Conservation (phyloP, 164 flowering plant species). For the Platanus orientalis region DNA sequence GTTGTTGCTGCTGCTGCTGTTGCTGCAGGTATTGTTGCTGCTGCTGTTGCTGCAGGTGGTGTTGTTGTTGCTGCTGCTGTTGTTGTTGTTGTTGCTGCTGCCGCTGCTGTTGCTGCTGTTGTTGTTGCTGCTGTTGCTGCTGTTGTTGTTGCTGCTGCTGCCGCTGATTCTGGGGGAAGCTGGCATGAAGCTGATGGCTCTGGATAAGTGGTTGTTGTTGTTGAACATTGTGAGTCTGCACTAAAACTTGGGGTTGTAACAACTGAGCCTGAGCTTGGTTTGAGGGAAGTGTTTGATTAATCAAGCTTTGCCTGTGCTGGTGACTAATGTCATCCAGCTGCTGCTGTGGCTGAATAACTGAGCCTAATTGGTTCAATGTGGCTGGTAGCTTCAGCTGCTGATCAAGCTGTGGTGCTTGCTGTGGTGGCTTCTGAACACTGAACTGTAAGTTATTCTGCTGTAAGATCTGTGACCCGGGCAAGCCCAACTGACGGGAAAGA, state of each 20-base stretch:
- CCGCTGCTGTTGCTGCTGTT: not conserved
- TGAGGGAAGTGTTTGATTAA: conserved; percentile 39
- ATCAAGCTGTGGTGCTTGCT: conserved; percentile 57
- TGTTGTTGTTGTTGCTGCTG: not conserved
- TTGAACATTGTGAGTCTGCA: conserved; percentile 31
- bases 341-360: conserved; percentile 53
- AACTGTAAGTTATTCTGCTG: conserved; percentile 58
- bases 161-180: conserved; percentile 38
- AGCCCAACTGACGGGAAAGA: conserved; percentile 67
- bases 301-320: conserved; percentile 53
- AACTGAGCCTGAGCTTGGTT: conserved; percentile 56
- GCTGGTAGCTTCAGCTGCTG: conserved; percentile 56
- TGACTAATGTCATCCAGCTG: conserved; percentile 51
- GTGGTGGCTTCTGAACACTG: conserved; percentile 50
- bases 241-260: conserved; percentile 43
- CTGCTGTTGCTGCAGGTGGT: conserved; percentile 17
- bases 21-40: conserved; percentile 28
- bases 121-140: not conserved
- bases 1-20: conserved; percentile 29
- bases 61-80: conserved; percentile 11
- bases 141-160: not conserved
- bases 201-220: conserved; percentile 51
- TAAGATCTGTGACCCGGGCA: conserved; percentile 48
- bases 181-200: conserved; percentile 54
- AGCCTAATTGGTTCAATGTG: conserved; percentile 36